Evolutionary conservation across 2,329 filamentous ascomycete species (phyloP), one percentile per base, ranked within the genome.

Genomic region (Thielaviopsis euricoi): DNA sequence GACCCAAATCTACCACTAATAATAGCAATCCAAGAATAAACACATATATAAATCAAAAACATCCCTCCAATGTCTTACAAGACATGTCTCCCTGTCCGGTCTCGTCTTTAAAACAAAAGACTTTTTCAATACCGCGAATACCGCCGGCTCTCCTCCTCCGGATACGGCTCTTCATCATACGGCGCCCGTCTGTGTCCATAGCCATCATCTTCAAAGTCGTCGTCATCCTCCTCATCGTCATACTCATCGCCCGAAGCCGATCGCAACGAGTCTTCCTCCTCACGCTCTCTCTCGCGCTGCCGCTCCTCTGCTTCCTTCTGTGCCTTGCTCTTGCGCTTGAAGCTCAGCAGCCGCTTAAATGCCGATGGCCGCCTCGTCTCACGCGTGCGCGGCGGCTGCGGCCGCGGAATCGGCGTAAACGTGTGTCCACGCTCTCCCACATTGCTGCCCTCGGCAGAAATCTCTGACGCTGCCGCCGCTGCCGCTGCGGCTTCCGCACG

Each of bases 281-380:
- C 29, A 5, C 37, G 15, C 6, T 46, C 33, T 3, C 37, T n/a
- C 29, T 33, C 21, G n/a, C 46, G 29, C 33, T n/a, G 13, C 19
- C 46, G 29, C 13, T 23, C 21, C 13, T 48, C 21, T 37, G 13
- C 33, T 12, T 52, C 23, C 15, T 7, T 33, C n/a, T 55, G 51
- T 13, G 33, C 51, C 19, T 60, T 51, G 49, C 61, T 58, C 63
- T 71, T 73, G 64, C 68, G 72, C 61, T 68, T 69, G 60, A 76
- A 66, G 63, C 74, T 77, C 22, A 77, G 62, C 43, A 76, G 64
- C 60, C 72, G 70, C 67, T 73, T 75, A 57, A 78, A 69, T 0
- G 70, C 70, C 25, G 65, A 68, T 10, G 69, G 66, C 25, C 46
- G 50, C 68, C 43, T 3, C n/a, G 43, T 48, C n/a, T 48, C 43